Evolutionary conservation across 208 protist species (phyloP).

Genomic region (Baffinella frigidus): DNA sequence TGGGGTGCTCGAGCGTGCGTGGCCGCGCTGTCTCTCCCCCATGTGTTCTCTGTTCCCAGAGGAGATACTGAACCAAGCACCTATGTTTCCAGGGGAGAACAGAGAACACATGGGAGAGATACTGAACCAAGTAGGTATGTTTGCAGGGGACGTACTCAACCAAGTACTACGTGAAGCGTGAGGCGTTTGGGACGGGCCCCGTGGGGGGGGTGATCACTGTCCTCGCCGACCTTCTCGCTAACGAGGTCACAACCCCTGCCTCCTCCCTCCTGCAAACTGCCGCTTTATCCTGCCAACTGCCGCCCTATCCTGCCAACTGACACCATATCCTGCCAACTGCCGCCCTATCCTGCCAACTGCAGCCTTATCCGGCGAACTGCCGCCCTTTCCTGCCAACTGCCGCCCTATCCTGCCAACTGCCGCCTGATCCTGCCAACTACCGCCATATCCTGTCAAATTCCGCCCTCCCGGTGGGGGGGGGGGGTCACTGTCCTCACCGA

Average conservation of each 20-base stretch:
- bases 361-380: neutral
- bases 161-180: conserved; percentile 30
- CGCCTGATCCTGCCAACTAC: too few relatives aligned
- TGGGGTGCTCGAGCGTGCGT: too few relatives aligned
- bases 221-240: neutral
- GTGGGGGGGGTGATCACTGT: neutral
- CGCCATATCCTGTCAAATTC: too few relatives aligned
- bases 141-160: conserved; percentile 22
- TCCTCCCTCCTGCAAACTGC: neutral
- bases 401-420: too few relatives aligned
- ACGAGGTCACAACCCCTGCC: neutral
- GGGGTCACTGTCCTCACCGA: neutral
- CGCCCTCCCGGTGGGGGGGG: too few relatives aligned
- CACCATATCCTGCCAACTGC: neutral
- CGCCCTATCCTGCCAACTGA: neutral
- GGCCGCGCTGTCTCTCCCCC: too few relatives aligned
- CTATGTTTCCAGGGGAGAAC: too few relatives aligned
- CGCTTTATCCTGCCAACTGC: neutral
- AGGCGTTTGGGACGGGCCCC: neutral
- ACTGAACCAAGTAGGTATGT: too few relatives aligned
- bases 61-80: too few relatives aligned
- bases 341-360: neutral
- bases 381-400: too few relatives aligned
- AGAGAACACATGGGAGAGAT: neutral
- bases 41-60: too few relatives aligned